Conservation (phyloP, 1,139 yeast species). For the Nakaseomyces sp. region DNA sequence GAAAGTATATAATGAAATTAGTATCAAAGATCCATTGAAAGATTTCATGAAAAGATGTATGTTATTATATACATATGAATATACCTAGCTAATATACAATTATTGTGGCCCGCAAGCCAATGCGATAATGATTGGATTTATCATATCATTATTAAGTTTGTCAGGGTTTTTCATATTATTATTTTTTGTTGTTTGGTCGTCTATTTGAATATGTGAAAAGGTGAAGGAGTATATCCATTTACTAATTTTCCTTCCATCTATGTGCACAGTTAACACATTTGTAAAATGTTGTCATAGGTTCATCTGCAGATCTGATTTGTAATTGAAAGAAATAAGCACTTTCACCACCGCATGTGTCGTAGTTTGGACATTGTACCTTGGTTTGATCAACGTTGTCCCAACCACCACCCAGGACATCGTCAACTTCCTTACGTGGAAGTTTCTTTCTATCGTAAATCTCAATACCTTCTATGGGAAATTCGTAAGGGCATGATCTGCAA, state of each 20-base stretch:
- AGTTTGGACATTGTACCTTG: constrained; percentile 75
- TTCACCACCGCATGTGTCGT: constrained; percentile 72
- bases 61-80: too few relatives aligned
- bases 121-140: background rate
- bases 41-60: too few relatives aligned
- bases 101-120: background rate
- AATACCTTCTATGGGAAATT: constrained; percentile 74
- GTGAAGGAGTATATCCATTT: background rate
- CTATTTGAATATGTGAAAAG: background rate
- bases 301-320: constrained; percentile 74
- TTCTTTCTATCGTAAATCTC: constrained; percentile 79
- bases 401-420: constrained; percentile 95
- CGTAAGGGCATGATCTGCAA: constrained; percentile 92
- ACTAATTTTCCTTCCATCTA: constrained; percentile 91
- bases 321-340: constrained; percentile 95
- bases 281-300: constrained; percentile 92
- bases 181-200: too few relatives aligned
- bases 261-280: constrained; percentile 87
- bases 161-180: background rate
- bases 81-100: background rate
- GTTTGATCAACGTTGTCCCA: constrained; percentile 98
- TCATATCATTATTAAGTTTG: too few relatives aligned
- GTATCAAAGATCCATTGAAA: too few relatives aligned
- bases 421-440: constrained; percentile 81
- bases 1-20: too few relatives aligned